phyloP scores from a whole-genome alignment of 192 early-diverging fungal genomes.

The Mortierella hygrophila region DNA sequence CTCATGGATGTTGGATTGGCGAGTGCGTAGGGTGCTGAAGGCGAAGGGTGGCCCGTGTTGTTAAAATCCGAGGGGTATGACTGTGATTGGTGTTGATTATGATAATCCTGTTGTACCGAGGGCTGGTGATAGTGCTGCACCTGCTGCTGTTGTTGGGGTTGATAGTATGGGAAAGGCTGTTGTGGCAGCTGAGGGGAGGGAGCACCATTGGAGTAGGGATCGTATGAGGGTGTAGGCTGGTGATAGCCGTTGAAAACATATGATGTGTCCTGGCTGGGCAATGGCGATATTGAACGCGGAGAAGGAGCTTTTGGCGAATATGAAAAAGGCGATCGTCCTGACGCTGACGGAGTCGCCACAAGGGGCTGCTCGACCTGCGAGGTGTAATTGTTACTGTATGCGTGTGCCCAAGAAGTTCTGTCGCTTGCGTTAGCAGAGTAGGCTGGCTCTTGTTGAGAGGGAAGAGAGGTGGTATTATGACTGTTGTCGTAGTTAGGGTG shows the following conservation, averaged over 20 bases:
- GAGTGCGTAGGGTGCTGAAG: slow-evolving; percentile 1
- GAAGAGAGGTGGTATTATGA: neutral
- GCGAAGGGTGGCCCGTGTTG: slow-evolving; percentile 1
- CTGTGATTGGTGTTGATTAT: neutral
- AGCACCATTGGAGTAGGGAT: neutral
- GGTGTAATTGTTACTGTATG: neutral
- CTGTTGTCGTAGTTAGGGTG: neutral
- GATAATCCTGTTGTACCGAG: neutral
- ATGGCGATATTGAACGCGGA: neutral
- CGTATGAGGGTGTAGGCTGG: neutral
- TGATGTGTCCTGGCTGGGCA: neutral
- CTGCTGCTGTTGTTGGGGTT: slow-evolving; percentile 4
- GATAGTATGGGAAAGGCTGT: slow-evolving; percentile 3
- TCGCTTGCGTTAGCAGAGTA: neutral
- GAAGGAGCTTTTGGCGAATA: neutral
- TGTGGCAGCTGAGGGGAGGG: slow-evolving; percentile 9
- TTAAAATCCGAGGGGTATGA: neutral
- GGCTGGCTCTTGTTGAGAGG: neutral
- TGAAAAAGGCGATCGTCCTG: slow-evolving; percentile 1
- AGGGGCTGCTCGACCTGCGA: neutral
- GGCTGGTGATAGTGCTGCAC: neutral
- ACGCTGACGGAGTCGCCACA: neutral
- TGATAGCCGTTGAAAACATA: neutral
- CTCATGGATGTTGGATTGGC: slow-evolving; percentile 1
- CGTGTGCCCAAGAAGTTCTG: neutral